Conservation (phyloP, 108 stramenopile species). For the Parietichytrium sp. region DNA sequence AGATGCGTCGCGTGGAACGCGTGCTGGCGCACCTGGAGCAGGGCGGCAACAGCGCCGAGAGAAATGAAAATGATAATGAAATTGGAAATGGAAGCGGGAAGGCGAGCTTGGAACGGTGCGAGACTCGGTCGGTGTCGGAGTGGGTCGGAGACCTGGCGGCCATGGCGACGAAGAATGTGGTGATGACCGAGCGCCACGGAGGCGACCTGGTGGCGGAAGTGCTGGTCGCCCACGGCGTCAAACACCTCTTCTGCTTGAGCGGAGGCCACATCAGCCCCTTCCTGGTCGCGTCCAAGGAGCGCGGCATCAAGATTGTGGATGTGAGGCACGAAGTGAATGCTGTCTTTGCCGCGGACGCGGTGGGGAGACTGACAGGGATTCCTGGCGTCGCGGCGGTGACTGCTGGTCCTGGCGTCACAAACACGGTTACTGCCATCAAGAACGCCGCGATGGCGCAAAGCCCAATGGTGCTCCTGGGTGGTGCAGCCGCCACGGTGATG, state of each 20-base stretch:
- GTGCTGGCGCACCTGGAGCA: too few species aligned
- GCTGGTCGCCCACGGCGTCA: background rate
- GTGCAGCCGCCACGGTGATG: conserved; percentile 1
- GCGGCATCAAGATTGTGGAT: background rate
- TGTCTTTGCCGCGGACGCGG: conserved; percentile 25
- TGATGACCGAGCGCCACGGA: background rate
- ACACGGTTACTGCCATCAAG: conserved; percentile 23
- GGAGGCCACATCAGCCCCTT: conserved; percentile 38
- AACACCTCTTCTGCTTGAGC: background rate
- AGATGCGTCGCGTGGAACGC: too few species aligned
- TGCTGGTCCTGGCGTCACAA: conserved; percentile 31
- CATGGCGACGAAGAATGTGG: conserved; percentile 20
- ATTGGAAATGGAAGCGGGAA: too few species aligned
- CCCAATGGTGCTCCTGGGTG: conserved; percentile 28
- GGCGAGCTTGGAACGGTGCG: background rate
- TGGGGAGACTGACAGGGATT: background rate
- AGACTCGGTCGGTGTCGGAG: background rate
- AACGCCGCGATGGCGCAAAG: conserved; percentile 41
- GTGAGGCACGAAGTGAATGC: conserved; percentile 27
- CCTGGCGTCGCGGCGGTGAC: conserved; percentile 30
- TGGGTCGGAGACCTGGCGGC: background rate
- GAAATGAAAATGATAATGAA: too few species aligned
- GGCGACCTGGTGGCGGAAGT: conserved; percentile 35
- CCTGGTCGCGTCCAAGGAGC: background rate
- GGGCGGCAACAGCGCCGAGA: too few species aligned